Evolutionary conservation across 1,139 yeast genomes (phyloP), one percentile per base, ranked within the genome.

Genomic region (Nakaseomyces glabratus): DNA sequence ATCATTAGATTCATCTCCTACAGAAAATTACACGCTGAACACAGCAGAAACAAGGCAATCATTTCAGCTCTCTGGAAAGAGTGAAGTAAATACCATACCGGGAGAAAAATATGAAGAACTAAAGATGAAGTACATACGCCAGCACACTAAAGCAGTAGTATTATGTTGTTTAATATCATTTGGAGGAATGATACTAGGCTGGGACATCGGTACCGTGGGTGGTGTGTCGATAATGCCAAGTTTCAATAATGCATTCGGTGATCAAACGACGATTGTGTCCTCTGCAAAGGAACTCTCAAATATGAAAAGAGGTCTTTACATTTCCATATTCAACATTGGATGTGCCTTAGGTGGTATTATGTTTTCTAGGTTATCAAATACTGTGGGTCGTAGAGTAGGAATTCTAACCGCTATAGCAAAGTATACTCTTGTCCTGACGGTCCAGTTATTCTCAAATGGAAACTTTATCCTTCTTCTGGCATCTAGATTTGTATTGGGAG

Each of bases 161-260:
- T 62, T 70, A 24, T 60, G 64, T 38, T 31, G 50, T 6, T 35
- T 46, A 2, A 49, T 57, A 6, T 72, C 84, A 3, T 68, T 75
- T 42, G 78, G 82, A 29, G 88, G 86, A 3, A 73, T 76, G 42
- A 71, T 76, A 11, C 76, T 76, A 49, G 88, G 88, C 21, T 78
- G 75, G 65, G 88, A 79, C 59, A 75, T 81, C 35, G 86, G 86
- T 37, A 76, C 81, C 32, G 69, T 78, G 48, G 81, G 84, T 28
- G 84, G 84, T 21, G 64, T 77, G 39, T 67, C 77, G 20, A 74
- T 74, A 51, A 67, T 76, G 71, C 49, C 65, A 6, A 66, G 72
- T 33, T 78, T 75, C 55, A 56, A 59, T 42, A 35, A 48, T 14
- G 60, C 66, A 35, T 77, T 72, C 48, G 82, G 76, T 37, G 60